These are phyloP conservation scores for Lunularia cruciata DNA, from an alignment of 225 moss, liverwort and hornwort genomes.

Conservation along the genomic window DNA sequence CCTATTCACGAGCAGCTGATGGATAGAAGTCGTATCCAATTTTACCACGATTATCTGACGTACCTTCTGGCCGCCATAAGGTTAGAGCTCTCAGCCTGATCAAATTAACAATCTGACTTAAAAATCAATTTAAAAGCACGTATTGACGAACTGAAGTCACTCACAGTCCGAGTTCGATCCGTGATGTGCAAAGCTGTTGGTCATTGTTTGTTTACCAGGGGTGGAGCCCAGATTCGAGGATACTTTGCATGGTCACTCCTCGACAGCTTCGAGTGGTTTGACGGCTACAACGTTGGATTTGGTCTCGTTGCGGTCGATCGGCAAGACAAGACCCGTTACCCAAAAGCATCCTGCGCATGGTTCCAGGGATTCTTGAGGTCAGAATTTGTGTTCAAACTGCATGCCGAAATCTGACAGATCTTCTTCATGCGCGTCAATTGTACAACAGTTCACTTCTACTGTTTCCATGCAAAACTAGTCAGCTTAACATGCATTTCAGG, in stretches of 20 bases:
- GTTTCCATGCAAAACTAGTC: no score
- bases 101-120: no score
- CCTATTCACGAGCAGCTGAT: conserved; percentile 25
- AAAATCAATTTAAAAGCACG: no score
- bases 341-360: conserved; percentile 6
- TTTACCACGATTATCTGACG: conserved; percentile 36
- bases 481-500: no score
- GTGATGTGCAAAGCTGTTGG: neutral
- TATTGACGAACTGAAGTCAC: no score
- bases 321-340: neutral
- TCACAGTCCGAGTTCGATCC: no score
- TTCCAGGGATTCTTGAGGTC: neutral
- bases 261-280: conserved; percentile 18
- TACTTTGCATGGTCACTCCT: conserved; percentile 15
- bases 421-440: no score
- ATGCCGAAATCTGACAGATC: neutral
- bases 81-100: conserved; percentile 8
- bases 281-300: conserved; percentile 15
- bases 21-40: conserved; percentile 40
- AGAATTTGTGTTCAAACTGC: neutral
- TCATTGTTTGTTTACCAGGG: neutral
- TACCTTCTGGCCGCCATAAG: conserved; percentile 38
- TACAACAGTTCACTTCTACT: no score
- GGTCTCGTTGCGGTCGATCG: conserved; percentile 5
- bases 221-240: neutral